Evolutionary conservation across 768 basidiomycete species (phyloP), one percentile per base, ranked within the genome.

Genomic region (Hypholoma fasciculare): DNA sequence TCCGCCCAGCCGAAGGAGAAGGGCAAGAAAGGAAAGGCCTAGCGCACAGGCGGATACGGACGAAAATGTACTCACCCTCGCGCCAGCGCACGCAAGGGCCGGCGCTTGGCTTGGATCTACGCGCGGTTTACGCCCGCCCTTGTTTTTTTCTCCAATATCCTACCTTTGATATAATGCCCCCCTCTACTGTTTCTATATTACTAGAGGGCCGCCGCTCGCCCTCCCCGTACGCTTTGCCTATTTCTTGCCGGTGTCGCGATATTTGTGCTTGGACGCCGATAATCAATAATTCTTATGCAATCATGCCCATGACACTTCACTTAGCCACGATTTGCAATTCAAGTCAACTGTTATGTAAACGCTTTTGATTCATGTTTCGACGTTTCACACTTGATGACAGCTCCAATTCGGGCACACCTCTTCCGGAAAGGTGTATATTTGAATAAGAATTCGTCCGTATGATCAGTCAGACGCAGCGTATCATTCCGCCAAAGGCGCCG

Each of bases 21-120:
- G 57, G 60, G 61, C 46, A 72, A 74, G 63, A 74, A 74, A 63
- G 72, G 63, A 59, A 68, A 68, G 58, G 68, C 63, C 58, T 69
- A 60, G 65, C 38, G 47, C 44, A 27, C 23, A 26, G 36, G 42
- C 44, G 43, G 58, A 27, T 19, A 44, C 53, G n/a, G 38, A 37
- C 27, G 19, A 43, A 20, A 42, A 38, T 40, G 44, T 36, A 36
- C 30, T 56, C 34, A 38, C 36, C 30, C 30, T 34, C 48, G 49
- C 49, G 42, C 50, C 34, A 42, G 46, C 26, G n/a, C n/a, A n/a
- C n/a, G n/a, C n/a, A n/a, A n/a, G n/a, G n/a, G n/a, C n/a, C n/a
- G n/a, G n/a, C n/a, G 20, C 20, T 42, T 52, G 58, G 43, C 56
- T 56, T 43, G 59, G 53, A 54, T 54, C 38, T 36, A 49, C 36